phyloP scores from a whole-genome alignment of 208 protist genomes.

The Trypanosoma cruzi region DNA sequence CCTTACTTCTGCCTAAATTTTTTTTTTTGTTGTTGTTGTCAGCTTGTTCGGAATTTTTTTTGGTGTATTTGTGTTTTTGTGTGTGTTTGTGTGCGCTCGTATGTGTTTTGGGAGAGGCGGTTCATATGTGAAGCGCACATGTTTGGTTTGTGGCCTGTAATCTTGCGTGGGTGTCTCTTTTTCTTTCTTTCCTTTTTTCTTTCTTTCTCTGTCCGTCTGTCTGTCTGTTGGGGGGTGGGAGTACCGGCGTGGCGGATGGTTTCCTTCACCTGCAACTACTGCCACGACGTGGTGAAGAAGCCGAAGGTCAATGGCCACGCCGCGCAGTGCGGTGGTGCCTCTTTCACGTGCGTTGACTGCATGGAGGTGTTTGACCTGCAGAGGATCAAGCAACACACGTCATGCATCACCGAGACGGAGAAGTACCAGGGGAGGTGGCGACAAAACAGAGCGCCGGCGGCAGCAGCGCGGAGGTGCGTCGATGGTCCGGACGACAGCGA shows the following conservation, averaged over 20 bases:
- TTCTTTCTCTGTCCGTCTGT: not conserved
- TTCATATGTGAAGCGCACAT: too few species aligned
- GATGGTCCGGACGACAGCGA: conserved; percentile 19
- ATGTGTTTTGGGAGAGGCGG: too few species aligned
- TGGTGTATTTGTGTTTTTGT: too few species aligned
- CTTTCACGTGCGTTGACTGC: conserved; percentile 91
- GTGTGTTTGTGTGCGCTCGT: too few species aligned
- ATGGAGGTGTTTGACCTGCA: conserved; percentile 80
- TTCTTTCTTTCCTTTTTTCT: not conserved
- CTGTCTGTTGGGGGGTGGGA: not conserved
- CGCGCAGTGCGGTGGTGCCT: conserved; percentile 43
- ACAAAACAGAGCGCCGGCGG: conserved; percentile 33
- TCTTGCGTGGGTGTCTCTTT: not conserved
- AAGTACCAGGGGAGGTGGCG: conserved; percentile 90
- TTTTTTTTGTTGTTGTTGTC: too few species aligned
- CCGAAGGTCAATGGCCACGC: conserved; percentile 79
- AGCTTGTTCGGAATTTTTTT: too few species aligned
- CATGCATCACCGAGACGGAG: conserved; percentile 81
- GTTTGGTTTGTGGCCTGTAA: not conserved
- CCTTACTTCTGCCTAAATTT: too few species aligned
- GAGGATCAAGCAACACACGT: conserved; percentile 78
- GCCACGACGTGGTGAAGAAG: conserved; percentile 92
- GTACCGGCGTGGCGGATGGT: conserved; percentile 54
- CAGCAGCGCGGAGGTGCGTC: not conserved
- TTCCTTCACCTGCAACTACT: conserved; percentile 85